Evolutionary conservation across 305 asterid genomes (phyloP), one percentile per base, ranked within the genome.

Genomic region (Coffea humblotiana): DNA sequence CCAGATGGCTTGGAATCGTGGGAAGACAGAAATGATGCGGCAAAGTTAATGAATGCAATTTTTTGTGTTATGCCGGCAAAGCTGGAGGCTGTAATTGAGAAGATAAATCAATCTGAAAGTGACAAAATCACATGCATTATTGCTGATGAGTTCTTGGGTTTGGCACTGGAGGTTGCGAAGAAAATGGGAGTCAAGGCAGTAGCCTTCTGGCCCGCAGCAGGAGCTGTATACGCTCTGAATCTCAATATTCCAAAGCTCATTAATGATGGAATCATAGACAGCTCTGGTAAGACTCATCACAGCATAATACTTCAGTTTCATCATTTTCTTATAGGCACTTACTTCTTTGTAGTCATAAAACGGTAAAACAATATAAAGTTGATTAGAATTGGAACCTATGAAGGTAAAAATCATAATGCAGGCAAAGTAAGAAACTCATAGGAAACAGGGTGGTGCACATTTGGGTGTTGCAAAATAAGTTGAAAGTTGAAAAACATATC

Each of bases 1-100:
- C 96, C 94, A 6, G 95, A 92, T 71, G 97, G 97, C 14, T 21
- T 91, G 56, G 92, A 75, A n/a, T 79, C 90, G 12, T 48, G 84
- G 71, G 96, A 88, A 80, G 93, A 93, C 52, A 83, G 96, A 40
- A 88, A 87, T 37, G 90, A 89, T 63, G 73, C 86, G 86, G 86
- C 29, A 10, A 87, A 82, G 85, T 54, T 88, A 60, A 13, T 82
- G 9, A 77, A 73, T 52, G 32, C 85, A 10, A 66, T 89, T 49
- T 12, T 51, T 6, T 23, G 68, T 78, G 80, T 71, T 72, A 86
- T 91, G 88, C 96, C 95, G n/a, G 82, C 14, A 66, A 87, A 87
- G 71, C 83, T 91, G n/a, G 91, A 86, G 86, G 85, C 85, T 52
- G 85, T 91, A 21, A 71, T 89, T 15, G 83, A 76, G 25, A 74